Evolutionary conservation across 768 basidiomycete genomes (phyloP).

Genomic region (Mycena indigotica): DNA sequence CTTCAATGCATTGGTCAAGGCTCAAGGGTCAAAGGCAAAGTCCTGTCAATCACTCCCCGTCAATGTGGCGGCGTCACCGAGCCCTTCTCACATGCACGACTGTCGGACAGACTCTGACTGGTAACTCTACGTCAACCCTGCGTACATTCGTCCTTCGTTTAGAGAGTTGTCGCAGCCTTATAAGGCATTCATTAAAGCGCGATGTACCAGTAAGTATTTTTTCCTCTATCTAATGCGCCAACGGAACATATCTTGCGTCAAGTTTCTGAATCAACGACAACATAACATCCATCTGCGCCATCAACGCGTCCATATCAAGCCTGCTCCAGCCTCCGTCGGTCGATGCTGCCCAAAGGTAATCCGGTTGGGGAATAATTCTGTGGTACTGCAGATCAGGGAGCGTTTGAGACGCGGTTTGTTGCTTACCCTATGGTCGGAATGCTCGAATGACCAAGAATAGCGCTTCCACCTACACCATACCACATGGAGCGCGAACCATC

Average conservation of each 20-base stretch:
- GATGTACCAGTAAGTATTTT: no score
- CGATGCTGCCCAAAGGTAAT: conserved; percentile 33
- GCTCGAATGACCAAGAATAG: conserved; percentile 26
- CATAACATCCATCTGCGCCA: conserved; percentile 32
- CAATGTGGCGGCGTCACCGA: no score
- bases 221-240: no score
- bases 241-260: conserved; percentile 22
- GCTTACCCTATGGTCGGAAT: conserved; percentile 33
- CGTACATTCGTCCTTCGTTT: no score
- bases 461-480: conserved; percentile 35
- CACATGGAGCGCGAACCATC: conserved; percentile 27
- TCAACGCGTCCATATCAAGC: conserved; percentile 25
- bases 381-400: background rate
- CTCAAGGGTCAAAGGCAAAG: no score
- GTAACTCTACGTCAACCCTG: no score
- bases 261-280: conserved; percentile 26
- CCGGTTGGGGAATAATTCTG: conserved; percentile 36
- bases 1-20: no score
- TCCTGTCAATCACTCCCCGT: no score
- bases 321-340: conserved; percentile 36
- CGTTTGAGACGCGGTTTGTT: background rate
- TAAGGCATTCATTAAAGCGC: no score
- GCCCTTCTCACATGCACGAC: no score
- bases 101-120: no score
- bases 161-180: no score